Conservation (phyloP, 768 basidiomycete species). For the Hypsizygus marmoreus region DNA sequence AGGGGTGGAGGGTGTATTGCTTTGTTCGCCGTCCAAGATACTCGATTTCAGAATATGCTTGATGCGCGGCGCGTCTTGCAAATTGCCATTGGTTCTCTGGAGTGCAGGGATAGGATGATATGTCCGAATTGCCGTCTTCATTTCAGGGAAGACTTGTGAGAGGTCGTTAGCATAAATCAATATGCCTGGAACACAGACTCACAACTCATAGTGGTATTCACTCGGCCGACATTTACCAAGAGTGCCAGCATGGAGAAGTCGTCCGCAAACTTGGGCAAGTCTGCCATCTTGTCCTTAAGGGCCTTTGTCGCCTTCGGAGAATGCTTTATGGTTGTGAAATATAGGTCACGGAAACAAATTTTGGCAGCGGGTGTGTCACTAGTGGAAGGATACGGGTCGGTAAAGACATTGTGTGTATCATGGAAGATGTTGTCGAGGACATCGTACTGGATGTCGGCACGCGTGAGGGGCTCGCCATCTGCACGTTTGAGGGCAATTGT, state of each 20-base stretch:
- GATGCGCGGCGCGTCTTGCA: conserved; percentile 79
- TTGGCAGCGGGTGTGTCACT: conserved; percentile 25
- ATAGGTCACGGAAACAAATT: conserved; percentile 65
- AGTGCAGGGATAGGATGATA: conserved; percentile 79
- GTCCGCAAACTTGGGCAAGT: conserved; percentile 55
- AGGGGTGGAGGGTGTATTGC: conserved; percentile 52
- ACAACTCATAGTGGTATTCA: conserved; percentile 87
- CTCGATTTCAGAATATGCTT: conserved; percentile 73
- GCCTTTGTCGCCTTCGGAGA: conserved; percentile 71
- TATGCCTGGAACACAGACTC: conserved; percentile 31
- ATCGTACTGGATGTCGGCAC: conserved; percentile 76
- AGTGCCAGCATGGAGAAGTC: conserved; percentile 78
- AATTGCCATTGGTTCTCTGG: conserved; percentile 66
- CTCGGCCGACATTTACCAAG: conserved; percentile 75
- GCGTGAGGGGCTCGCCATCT: conserved; percentile 68
- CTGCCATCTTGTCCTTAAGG: conserved; percentile 71
- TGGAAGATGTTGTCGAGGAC: conserved; percentile 77
- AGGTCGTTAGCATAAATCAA: conserved; percentile 7
- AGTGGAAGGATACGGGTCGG: conserved; percentile 41
- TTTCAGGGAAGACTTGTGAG: conserved; percentile 70
- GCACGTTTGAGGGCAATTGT: conserved; percentile 49
- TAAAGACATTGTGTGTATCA: conserved; percentile 60
- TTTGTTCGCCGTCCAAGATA: conserved; percentile 46
- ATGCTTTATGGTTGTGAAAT: conserved; percentile 48
- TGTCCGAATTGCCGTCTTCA: conserved; percentile 74